Conservation (phyloP, 2,329 filamentous ascomycete species). For the Tolypocladium tundrense region DNA sequence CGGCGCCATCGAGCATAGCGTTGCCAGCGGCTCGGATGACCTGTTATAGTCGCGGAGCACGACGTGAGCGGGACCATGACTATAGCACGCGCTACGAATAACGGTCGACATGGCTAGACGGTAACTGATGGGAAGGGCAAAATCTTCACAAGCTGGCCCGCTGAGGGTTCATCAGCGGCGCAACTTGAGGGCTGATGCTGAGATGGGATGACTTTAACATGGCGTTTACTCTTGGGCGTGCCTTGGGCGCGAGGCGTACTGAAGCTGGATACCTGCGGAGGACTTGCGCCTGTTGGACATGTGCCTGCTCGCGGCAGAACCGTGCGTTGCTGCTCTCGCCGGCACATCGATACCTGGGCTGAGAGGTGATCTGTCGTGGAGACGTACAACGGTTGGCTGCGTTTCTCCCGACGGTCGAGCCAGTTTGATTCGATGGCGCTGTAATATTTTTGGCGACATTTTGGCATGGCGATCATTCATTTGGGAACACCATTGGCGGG, state of each 20-base stretch:
- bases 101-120: neutral
- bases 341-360: neutral
- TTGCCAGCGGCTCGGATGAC: constrained; percentile 68
- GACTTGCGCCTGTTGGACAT: neutral
- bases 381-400: neutral
- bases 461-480: neutral
- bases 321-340: neutral
- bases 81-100: neutral
- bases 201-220: neutral
- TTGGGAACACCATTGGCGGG: neutral
- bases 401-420: neutral
- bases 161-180: neutral
- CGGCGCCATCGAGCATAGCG: constrained; percentile 67
- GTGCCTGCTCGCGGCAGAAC: neutral
- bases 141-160: neutral
- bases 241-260: neutral
- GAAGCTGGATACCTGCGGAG: neutral
- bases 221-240: neutral
- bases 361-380: too few species aligned
- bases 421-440: neutral
- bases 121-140: neutral
- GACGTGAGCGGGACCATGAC: neutral
- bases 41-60: constrained; percentile 28
- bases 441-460: neutral
- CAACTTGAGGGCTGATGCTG: neutral